phyloP scores from a whole-genome alignment of 495 filamentous ascomycete species.

The Terfezia claveryi region DNA sequence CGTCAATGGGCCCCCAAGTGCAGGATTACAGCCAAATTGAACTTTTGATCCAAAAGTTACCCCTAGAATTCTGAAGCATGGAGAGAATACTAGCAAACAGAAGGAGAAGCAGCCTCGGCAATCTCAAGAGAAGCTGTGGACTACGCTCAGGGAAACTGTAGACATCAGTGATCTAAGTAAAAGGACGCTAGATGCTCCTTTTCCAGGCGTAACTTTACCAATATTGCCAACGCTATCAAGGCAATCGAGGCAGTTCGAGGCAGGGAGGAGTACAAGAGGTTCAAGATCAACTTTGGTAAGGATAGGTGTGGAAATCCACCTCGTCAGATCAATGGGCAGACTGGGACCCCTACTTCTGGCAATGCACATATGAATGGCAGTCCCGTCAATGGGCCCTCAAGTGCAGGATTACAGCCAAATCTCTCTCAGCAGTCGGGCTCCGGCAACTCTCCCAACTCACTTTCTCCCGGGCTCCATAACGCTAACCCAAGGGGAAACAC shows the following conservation, averaged over 20 bases:
- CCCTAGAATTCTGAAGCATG: no score
- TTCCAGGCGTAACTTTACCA: slow-evolving; percentile 99
- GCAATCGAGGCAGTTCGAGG: slow-evolving; percentile 88
- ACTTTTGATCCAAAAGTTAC: no score
- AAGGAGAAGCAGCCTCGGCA: no score
- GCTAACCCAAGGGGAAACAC: neutral
- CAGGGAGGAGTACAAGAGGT: slow-evolving; percentile 87
- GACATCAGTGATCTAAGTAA: no score
- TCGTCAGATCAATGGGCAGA: slow-evolving; percentile 40
- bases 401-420: slow-evolving; percentile 23
- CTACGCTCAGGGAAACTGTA: no score
- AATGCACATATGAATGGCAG: slow-evolving; percentile 22
- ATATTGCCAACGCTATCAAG: slow-evolving; percentile 98
- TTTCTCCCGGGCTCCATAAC: slow-evolving; percentile 6
- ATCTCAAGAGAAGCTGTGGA: no score
- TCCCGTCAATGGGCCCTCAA: slow-evolving; percentile 24
- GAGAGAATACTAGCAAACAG: no score
- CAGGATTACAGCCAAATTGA: slow-evolving; percentile 24
- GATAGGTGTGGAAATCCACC: slow-evolving; percentile 94
- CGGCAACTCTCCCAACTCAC: slow-evolving; percentile 42
- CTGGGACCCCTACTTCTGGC: slow-evolving; percentile 24
- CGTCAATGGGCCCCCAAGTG: slow-evolving; percentile 22
- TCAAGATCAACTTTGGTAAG: slow-evolving; percentile 99
- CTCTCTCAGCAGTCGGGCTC: slow-evolving; percentile 30
- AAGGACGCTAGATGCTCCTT: no score